A percentile compares a stretch with the other conserved stretches of the same genome.
Conservation (phyloP, 176 grass and related monocot species). For the Triticum monococcum region DNA sequence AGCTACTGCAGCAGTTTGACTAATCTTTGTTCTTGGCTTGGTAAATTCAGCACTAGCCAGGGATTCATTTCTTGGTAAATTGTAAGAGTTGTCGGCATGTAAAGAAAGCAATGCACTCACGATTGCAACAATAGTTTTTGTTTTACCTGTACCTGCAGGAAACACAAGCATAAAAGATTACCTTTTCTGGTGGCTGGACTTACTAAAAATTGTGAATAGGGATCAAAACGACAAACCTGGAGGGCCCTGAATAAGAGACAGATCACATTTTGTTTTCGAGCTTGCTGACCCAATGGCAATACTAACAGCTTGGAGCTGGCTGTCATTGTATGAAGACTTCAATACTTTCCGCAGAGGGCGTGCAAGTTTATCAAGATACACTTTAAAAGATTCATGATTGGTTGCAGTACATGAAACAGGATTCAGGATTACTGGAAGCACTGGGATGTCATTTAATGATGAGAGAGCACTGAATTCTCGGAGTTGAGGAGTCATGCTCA, state of each 20-base stretch:
- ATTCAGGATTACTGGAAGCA: slow-evolving; percentile 85
- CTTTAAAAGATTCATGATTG: slow-evolving; percentile 54
- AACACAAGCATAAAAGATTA: slow-evolving; percentile 19
- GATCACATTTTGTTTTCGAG: slow-evolving; percentile 53
- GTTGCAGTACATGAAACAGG: slow-evolving; percentile 43
- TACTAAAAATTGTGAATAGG: slow-evolving; percentile 4
- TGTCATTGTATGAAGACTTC: slow-evolving; percentile 77
- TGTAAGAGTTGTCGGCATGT: slow-evolving; percentile 45
- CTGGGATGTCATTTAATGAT: slow-evolving; percentile 81
- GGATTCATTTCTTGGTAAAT: slow-evolving; percentile 35
- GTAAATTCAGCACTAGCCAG: slow-evolving; percentile 33
- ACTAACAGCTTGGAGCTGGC: slow-evolving; percentile 79
- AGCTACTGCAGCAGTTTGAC: slow-evolving; percentile 66
- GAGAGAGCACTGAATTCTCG: slow-evolving; percentile 94
- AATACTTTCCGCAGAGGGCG: slow-evolving; percentile 57
- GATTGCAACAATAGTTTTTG: slow-evolving; percentile 82
- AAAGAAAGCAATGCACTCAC: slow-evolving; percentile 82
- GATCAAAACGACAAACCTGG: slow-evolving; percentile 62
- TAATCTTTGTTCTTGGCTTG: slow-evolving; percentile 53
- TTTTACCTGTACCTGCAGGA: slow-evolving; percentile 88
- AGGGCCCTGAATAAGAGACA: slow-evolving; percentile 97
- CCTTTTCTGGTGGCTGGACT: neutral
- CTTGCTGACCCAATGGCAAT: slow-evolving; percentile 42
- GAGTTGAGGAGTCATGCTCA: slow-evolving; percentile 89
- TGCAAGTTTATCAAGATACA: slow-evolving; percentile 55